phyloP scores from a whole-genome alignment of 2,329 filamentous ascomycete genomes.

The Epicoccum nigrum region DNA sequence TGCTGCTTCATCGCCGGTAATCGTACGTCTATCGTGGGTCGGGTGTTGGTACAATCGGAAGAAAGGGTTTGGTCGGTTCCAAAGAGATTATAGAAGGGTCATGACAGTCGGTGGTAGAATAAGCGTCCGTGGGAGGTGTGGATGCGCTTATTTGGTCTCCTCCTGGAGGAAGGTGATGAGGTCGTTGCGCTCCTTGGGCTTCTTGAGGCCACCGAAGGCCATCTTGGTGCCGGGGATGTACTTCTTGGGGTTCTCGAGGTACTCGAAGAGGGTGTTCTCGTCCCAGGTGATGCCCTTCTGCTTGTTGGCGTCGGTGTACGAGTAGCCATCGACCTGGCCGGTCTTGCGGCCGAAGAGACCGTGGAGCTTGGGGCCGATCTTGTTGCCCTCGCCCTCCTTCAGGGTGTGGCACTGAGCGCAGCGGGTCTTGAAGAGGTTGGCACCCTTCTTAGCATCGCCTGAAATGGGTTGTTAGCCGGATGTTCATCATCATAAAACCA shows the following conservation, averaged over 20 bases:
- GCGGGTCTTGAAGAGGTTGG: conserved; percentile 98
- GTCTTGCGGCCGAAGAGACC: conserved; percentile 97
- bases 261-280: conserved; percentile 86
- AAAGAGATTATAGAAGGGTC: conserved; percentile 37
- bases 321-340: conserved; percentile 87
- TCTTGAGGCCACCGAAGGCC: conserved; percentile 99
- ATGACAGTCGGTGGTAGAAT: conserved; percentile 30
- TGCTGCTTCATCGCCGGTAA: conserved; percentile 34
- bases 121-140: conserved; percentile 34
- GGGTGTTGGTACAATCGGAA: conserved; percentile 47
- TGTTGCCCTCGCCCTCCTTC: conserved; percentile 89
- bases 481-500: conserved; percentile 5
- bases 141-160: conserved; percentile 68
- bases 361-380: conserved; percentile 96
- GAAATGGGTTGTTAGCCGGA: conserved; percentile 33
- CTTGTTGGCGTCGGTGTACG: conserved; percentile 99
- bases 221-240: conserved; percentile 99
- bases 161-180: conserved; percentile 86
- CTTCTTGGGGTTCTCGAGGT: conserved; percentile 99
- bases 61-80: conserved; percentile 28
- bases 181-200: conserved; percentile 99
- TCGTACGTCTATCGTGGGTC: conserved; percentile 51
- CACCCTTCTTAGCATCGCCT: conserved; percentile 97
- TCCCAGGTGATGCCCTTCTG: conserved; percentile 90
- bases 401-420: conserved; percentile 99